These are phyloP conservation scores for Trichoderma breve DNA, from an alignment of 2,329 filamentous ascomycete species.

Conservation along the genomic window DNA sequence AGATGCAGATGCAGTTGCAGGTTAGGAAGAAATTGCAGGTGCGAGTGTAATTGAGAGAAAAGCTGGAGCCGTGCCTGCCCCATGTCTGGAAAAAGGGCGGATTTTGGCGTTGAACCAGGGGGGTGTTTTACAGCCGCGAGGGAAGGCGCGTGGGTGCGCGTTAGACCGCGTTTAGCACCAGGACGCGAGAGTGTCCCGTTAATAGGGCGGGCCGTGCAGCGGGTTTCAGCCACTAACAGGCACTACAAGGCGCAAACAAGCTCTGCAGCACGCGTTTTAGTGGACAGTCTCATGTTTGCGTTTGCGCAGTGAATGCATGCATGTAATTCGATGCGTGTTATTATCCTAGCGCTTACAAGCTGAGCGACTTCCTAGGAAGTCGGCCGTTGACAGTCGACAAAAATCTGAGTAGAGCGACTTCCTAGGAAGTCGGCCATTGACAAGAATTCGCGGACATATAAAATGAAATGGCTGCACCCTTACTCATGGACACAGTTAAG, in stretches of 20 bases:
- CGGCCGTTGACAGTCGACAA: too few species aligned
- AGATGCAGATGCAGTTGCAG: slow-evolving; percentile 1
- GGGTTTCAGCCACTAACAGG: not conserved
- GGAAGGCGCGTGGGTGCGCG: slow-evolving; percentile 22
- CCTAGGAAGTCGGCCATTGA: not conserved
- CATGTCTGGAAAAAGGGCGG: slow-evolving; percentile 8
- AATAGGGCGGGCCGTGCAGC: slow-evolving; percentile 4
- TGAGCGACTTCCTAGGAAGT: not conserved
- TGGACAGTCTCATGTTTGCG: not conserved
- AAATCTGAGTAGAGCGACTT: too few species aligned
- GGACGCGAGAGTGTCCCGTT: not conserved
- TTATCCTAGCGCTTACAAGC: not conserved
- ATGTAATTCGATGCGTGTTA: not conserved
- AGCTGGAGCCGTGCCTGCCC: slow-evolving; percentile 3
- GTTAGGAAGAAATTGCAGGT: slow-evolving; percentile 8
- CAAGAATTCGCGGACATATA: too few species aligned
- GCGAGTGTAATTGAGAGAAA: slow-evolving; percentile 16
- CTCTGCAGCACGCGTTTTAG: not conserved
- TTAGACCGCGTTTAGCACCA: slow-evolving; percentile 14
- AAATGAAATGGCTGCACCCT: too few species aligned
- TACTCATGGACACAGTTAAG: too few species aligned
- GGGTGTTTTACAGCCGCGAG: not conserved
- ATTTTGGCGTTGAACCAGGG: slow-evolving; percentile 17
- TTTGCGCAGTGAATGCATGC: not conserved
- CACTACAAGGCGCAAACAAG: not conserved